Base-by-base conservation (phyloP, 75 land plant genomes). In the Larix kaempferi region DNA sequence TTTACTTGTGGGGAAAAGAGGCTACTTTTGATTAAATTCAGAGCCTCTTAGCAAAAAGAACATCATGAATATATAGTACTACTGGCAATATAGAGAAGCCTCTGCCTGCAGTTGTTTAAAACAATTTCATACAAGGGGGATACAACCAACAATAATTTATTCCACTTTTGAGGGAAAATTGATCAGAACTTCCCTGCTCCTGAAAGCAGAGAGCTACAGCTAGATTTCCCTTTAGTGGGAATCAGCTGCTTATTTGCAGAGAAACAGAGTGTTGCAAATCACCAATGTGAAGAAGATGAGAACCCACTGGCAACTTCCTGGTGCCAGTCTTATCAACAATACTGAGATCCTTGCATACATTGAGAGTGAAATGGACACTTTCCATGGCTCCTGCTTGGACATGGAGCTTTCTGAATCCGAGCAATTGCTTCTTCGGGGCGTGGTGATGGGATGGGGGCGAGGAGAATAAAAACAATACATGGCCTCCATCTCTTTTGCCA, bases 341-440 rank as follows among this genome's bases (percentile, higher is more conserved):
- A 29, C 91, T 91, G 84, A 91, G 69, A 73, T 91, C 88, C 83
- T 77, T 87, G 83, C 93, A 91, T 49, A 82, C 89, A 75, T 91
- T 83, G 21, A 91, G 83, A 21, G 59, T 80, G 78, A 91, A 87
- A 55, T 26, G 80, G 19, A 91, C 89, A 11, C 74, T 13, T n/a
- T 80, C 62, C 44, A 71, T 87, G 54, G 49, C 74, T 26, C 76
- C 39, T 14, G 84, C 71, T 16, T 16, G 25, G 84, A 91, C 61
- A 29, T 52, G 44, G 16, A 91, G 81, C 79, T 87, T 89, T 81
- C 83, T 85, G 49, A 91, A 91, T 14, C 83, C 89, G 33, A 91
- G 6, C 72, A 91, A 74, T 25, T 89, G 93, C 77, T 87, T 89
- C 81, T 78, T 78, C 3, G 93, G 89, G 35, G 7, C 26, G 73